Base-by-base conservation (phyloP, 1,139 yeast species). In the Taphrina sp. region DNA sequence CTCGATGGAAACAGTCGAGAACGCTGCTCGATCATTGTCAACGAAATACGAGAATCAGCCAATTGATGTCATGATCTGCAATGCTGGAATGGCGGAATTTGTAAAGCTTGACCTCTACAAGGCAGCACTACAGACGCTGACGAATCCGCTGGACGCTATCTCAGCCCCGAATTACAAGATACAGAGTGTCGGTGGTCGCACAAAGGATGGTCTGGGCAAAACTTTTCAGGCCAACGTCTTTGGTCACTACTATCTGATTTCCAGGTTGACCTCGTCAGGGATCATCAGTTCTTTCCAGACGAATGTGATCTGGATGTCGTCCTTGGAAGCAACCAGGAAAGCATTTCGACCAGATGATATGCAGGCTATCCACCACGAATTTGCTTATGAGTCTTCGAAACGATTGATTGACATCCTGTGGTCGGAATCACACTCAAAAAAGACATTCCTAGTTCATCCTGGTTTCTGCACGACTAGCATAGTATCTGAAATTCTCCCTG, bases 161-260 rank as follows among this genome's bases (percentile, higher is more conserved):
- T 89, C 96, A 0, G 66, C 81, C 60, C 95, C 95, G 5, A 80
- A 82, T 1, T 90, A 85, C 71, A 90, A 92, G 69, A 76, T 83
- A 29, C 97, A 92, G 71, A 75, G 77, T 58, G 75, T 78, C 2
- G 96, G 96, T 1, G 81, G 82, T 26, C 79, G 76, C 63, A 79
- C 95, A 0, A 67, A 65, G n/a, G 77, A 74, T 60, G 89, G 80
- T 0, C 65, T 92, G 74, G 97, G 98, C 0, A 72, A 85, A 34
- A 90, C 89, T 3, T 94, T 92, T 71, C 96, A 92, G 70, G 95
- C 95, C 3, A 92, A 92, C 67, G 95, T 90, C 12, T 86, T 94
- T 70, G 95, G 95, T 0, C 98, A 97, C 1, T 90, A 86, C 72
- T 92, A 83, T 68, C 73, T 92, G 52, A 63, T 67, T 43, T 44